A percentile compares a stretch with the other conserved stretches of the same genome.
These are phyloP conservation scores for Macadamia tetraphylla DNA, from an alignment of 164 flowering plant species.

Conservation along the genomic window DNA sequence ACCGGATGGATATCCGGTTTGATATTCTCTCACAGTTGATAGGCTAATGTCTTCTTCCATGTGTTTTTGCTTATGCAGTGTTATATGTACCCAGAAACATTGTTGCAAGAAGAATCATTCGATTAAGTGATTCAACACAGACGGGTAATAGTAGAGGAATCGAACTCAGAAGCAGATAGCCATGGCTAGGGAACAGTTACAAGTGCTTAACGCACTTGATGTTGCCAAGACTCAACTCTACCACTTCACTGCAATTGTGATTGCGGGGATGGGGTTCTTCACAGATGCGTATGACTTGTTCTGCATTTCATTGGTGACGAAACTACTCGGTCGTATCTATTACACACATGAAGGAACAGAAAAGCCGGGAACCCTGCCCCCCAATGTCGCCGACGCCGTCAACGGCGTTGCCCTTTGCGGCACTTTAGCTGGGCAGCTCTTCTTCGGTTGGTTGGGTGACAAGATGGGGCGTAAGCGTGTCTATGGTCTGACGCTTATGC, in stretches of 20 bases:
- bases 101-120: too few relatives aligned
- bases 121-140: too few relatives aligned
- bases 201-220: slow-evolving; percentile 14
- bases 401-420: not conserved
- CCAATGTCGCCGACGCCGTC: not conserved
- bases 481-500: not conserved
- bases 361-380: not conserved
- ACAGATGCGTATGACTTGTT: slow-evolving; percentile 19
- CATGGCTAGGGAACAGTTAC: slow-evolving; percentile 8
- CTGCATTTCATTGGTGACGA: slow-evolving; percentile 4
- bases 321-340: not conserved
- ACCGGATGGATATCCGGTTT: too few relatives aligned
- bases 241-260: slow-evolving; percentile 18
- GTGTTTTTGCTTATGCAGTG: too few relatives aligned
- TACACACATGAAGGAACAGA: not conserved
- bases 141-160: too few relatives aligned
- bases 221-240: slow-evolving; percentile 22
- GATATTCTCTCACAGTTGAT: too few relatives aligned
- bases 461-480: slow-evolving; percentile 1
- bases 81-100: too few relatives aligned
- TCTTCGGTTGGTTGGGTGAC: not conserved
- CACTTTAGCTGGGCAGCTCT: not conserved
- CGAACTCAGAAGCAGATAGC: not conserved
- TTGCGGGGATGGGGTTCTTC: slow-evolving; percentile 26
- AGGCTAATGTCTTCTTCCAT: too few relatives aligned